Evolutionary conservation across 2,329 filamentous ascomycete species (phyloP).

Genomic region (Neoarthrinium moseri): DNA sequence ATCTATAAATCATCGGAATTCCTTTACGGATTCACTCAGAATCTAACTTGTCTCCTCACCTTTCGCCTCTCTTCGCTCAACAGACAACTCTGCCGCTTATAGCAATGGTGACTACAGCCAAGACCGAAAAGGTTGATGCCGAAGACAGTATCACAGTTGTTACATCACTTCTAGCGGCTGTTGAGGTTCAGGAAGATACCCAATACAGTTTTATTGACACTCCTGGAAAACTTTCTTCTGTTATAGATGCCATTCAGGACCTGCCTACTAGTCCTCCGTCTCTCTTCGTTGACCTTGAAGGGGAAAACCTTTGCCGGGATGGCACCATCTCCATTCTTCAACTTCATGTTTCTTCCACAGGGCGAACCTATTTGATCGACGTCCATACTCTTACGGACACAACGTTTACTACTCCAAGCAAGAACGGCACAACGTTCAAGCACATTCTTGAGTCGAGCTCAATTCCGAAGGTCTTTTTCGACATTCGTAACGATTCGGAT

Average conservation of each 20-base stretch:
- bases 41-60: too few species aligned
- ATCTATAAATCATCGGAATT: too few species aligned
- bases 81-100: too few species aligned
- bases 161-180: too few species aligned
- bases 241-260: conserved; percentile 18
- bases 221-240: background rate
- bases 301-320: conserved; percentile 37
- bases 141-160: too few species aligned
- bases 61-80: too few species aligned
- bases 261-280: conserved; percentile 26
- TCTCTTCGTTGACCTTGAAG: conserved; percentile 51
- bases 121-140: too few species aligned
- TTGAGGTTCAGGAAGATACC: too few species aligned
- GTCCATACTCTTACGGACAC: conserved; percentile 33
- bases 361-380: conserved; percentile 48
- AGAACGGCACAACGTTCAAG: conserved; percentile 34
- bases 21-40: too few species aligned
- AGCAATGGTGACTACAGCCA: too few species aligned
- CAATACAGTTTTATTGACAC: background rate
- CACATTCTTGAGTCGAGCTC: conserved; percentile 40
- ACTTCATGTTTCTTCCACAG: conserved; percentile 29
- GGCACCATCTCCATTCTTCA: conserved; percentile 45
- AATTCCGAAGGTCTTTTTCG: conserved; percentile 54
- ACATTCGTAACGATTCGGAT: conserved; percentile 58
- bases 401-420: conserved; percentile 35